Evolutionary conservation across 1,139 yeast genomes (phyloP), one percentile per base, ranked within the genome.

Genomic region (Kodamaea ohmeri): DNA sequence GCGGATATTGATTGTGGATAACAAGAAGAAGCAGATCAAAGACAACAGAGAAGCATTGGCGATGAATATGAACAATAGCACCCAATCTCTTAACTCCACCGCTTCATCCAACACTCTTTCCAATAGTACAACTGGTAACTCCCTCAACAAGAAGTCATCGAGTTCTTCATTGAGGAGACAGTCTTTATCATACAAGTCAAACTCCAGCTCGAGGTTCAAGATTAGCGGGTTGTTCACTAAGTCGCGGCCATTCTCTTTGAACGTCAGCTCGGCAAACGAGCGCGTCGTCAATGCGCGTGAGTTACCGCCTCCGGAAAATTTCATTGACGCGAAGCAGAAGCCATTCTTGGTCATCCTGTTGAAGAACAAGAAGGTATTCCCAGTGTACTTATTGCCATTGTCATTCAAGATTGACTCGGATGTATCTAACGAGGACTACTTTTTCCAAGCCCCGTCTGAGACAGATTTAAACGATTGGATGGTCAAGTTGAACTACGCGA

Each of bases 381-480:
- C 83, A 2, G 77, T 76, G 4, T 77, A 76, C 50, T 59, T 74
- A 25, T 53, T 71, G 37, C 77, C 78, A 0, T 61, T 63, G 32
- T 66, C 82, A 41, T 85, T 88, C 66, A 83, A 83, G 52, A 65
- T 88, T 32, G 78, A 78, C 44, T 55, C 66, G 17, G 80, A 75
- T 22, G 64, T 61, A 40, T 70, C 76, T 15, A 66, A 63, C 41
- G 73, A 73, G 25, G 90, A 83, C 44, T 76, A 68, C 50, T 68
- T 79, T 32, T 73, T 90, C 54, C 97, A 92, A 57, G 83, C 94
- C 0, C 57, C 74, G 1, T 67, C 61, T 46, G 83, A 79, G n/a
- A 47, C 51, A 2, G 95, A 86, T 25, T 76, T 85, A 43, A 78
- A 76, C 41, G 88, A 81, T 36, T 92, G 97, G 97, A 67, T 87